Base-by-base conservation (phyloP, 768 basidiomycete species). In the Leucocoprinus leucothites region DNA sequence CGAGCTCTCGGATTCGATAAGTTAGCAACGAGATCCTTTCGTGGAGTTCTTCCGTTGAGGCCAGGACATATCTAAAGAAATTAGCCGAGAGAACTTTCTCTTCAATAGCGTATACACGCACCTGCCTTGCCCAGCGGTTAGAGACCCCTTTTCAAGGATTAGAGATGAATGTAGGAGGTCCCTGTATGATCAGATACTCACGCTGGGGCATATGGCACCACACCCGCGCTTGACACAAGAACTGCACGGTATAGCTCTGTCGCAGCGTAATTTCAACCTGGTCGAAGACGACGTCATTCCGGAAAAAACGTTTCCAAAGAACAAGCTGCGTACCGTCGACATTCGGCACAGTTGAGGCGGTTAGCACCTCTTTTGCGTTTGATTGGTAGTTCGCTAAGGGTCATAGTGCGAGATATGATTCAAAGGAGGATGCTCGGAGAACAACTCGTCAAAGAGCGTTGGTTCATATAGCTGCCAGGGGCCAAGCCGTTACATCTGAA, bases 211-310 rank as follows among this genome's bases (percentile, higher is more conserved):
- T 59, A 92, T 91, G 54, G 87, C 85, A 48, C 84, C 85, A 63
- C 87, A 88, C 11, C 87, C 87, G 58, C 87, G 79, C 69, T 91
- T 92, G 18, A 90, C 81, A 62, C 89, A 91, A 1, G 87, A 89
- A 59, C 86, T 80, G 63, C 89, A 91, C 8, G 89, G 89, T 61
- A 90, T 76, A 22, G 77, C 77, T 62, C 89, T 80, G 74, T 91
- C 89, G 69, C 89, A 92, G 19, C 84, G 77, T 57, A 87, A 69
- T 67, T 88, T 88, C 35, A 87, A 69, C 60, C 86, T 86, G 35
- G 35, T 49, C 22, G 53, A 43, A 48, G 54, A 31, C 6, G 11
- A 5, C 31, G 31, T 11, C 31, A 11, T 31, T 11, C 40, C 40
- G 48, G 57, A 38, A 47, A 24, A 57, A 56, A 55, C 11, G n/a